phyloP scores from a whole-genome alignment of 768 basidiomycete species.

The Pleurotus salmoneostramineus region DNA sequence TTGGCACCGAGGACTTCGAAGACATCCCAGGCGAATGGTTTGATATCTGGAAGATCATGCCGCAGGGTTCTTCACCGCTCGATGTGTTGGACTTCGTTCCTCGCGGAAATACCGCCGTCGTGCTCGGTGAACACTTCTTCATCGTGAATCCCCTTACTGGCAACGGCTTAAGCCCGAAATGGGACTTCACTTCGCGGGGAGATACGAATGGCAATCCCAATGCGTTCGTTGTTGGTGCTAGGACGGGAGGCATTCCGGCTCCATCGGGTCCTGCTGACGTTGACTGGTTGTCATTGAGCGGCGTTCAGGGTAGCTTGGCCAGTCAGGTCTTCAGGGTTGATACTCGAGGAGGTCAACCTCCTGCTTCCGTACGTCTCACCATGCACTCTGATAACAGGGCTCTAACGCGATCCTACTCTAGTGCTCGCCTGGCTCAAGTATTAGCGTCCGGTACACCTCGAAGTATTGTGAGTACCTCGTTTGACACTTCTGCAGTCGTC shows the following conservation, averaged over 20 bases:
- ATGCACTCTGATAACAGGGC: too few species aligned
- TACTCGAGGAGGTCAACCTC: constrained; percentile 54
- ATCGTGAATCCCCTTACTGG: constrained; percentile 39
- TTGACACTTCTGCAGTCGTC: too few species aligned
- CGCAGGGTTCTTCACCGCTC: constrained; percentile 11
- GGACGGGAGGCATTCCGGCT: constrained; percentile 34
- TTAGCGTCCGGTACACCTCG: too few species aligned
- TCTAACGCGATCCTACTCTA: too few species aligned
- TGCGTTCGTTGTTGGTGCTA: constrained; percentile 45
- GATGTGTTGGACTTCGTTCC: constrained; percentile 11
- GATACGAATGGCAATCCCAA: constrained; percentile 33
- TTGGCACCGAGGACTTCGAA: constrained; percentile 22
- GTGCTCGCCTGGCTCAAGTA: too few species aligned
- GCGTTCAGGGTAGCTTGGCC: constrained; percentile 44
- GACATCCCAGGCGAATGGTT: constrained; percentile 23
- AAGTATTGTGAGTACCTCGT: too few species aligned
- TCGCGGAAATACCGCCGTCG: constrained; percentile 1
- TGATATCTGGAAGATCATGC: constrained; percentile 19
- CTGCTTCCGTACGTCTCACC: constrained; percentile 30
- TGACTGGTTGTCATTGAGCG: constrained; percentile 54
- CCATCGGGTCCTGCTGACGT: constrained; percentile 40
- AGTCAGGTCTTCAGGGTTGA: constrained; percentile 46
- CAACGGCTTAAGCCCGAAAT: constrained; percentile 41
- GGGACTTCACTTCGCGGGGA: constrained; percentile 49
- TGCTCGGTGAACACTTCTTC: constrained; percentile 57